Conservation (phyloP, 2,329 filamentous ascomycete genomes). For the Fusarium virguliforme region DNA sequence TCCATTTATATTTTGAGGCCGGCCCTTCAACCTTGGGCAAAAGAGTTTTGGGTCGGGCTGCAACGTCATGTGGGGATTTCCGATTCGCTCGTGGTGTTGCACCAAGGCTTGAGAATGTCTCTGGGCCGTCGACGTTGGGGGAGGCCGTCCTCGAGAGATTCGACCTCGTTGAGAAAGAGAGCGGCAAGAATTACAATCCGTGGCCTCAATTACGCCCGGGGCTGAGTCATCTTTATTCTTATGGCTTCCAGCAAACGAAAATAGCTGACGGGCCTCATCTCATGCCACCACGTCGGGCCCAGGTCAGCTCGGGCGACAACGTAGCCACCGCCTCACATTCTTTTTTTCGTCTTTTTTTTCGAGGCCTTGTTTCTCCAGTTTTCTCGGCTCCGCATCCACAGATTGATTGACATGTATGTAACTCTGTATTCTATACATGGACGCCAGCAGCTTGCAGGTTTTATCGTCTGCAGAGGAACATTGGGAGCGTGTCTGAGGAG, state of each 20-base stretch:
- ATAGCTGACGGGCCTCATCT: constrained; percentile 11
- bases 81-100: constrained; percentile 40
- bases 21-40: constrained; percentile 24
- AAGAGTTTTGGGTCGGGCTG: constrained; percentile 40
- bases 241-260: not conserved
- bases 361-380: constrained; percentile 5
- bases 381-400: constrained; percentile 5
- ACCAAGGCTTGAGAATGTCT: constrained; percentile 29
- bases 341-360: not conserved
- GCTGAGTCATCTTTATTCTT: constrained; percentile 7
- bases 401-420: not conserved
- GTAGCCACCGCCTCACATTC: constrained; percentile 1
- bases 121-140: constrained; percentile 3
- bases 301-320: not conserved
- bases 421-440: not conserved
- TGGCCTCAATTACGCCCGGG: constrained; percentile 10
- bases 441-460: constrained; percentile 4
- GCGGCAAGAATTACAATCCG: constrained; percentile 4
- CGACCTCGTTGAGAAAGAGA: not conserved
- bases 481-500: not conserved
- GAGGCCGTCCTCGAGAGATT: constrained; percentile 2
- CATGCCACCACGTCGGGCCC: not conserved
- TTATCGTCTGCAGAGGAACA: not conserved
- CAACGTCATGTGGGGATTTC: constrained; percentile 47
- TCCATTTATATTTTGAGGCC: constrained; percentile 45